Evolutionary conservation across 306 rosid genomes (phyloP).

Genomic region (Cucumis cinereus): DNA sequence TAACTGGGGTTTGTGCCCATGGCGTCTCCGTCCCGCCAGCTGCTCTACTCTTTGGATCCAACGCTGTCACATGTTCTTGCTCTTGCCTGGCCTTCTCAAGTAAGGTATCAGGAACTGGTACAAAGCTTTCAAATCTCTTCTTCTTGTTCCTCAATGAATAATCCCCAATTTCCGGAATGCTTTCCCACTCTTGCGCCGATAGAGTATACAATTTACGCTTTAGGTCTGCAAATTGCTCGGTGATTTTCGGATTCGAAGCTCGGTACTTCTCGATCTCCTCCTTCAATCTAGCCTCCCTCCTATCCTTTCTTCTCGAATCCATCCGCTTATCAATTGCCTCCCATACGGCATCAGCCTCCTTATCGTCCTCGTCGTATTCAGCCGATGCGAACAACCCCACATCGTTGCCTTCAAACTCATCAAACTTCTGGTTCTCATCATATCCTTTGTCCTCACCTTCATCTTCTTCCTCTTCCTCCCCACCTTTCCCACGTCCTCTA

Average conservation of each 20-base stretch:
- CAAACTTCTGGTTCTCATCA: slow-evolving; percentile 84
- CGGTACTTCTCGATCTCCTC: slow-evolving; percentile 82
- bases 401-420: slow-evolving; percentile 83
- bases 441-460: slow-evolving; percentile 75
- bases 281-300: slow-evolving; percentile 84
- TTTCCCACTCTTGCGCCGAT: slow-evolving; percentile 68
- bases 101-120: slow-evolving; percentile 75
- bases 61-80: slow-evolving; percentile 71
- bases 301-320: slow-evolving; percentile 87
- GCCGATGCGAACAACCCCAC: slow-evolving; percentile 83
- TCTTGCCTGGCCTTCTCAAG: slow-evolving; percentile 90
- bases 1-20: slow-evolving; percentile 77
- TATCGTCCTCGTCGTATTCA: slow-evolving; percentile 85
- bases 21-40: slow-evolving; percentile 72
- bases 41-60: slow-evolving; percentile 78
- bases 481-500: slow-evolving; percentile 53
- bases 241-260: slow-evolving; percentile 74
- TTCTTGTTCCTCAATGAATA: slow-evolving; percentile 71
- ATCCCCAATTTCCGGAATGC: slow-evolving; percentile 74
- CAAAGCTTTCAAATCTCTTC: slow-evolving; percentile 80
- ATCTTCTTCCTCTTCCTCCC: slow-evolving; percentile 75
- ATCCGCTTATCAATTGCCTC: slow-evolving; percentile 74
- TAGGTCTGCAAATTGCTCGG: slow-evolving; percentile 76
- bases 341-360: slow-evolving; percentile 89
- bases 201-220: slow-evolving; percentile 52